phyloP scores from a whole-genome alignment of 2,329 filamentous ascomycete species.

The Colletotrichum chlorophyti region DNA sequence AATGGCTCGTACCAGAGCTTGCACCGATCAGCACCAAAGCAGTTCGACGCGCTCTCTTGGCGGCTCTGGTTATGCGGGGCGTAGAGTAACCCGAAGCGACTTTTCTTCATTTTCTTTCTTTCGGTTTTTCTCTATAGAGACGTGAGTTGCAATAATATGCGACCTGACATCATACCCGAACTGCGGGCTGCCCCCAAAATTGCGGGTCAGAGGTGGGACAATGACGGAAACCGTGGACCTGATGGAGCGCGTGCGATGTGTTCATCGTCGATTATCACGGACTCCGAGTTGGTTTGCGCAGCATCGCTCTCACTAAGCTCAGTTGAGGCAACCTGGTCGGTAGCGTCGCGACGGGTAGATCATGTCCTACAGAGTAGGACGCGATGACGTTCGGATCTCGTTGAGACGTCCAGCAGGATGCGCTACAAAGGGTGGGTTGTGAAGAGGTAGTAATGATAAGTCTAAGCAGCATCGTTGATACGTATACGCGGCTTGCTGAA shows the following conservation, averaged over 20 bases:
- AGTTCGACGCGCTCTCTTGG: not conserved
- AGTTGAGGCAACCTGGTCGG: too few relatives aligned
- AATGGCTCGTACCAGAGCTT: too few relatives aligned
- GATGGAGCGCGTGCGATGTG: conserved; percentile 1
- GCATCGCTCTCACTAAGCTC: not conserved
- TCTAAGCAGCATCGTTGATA: too few relatives aligned
- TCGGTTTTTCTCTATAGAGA: not conserved
- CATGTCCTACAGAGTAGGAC: too few relatives aligned
- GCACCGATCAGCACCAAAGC: too few relatives aligned
- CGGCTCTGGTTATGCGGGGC: not conserved
- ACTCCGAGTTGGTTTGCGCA: not conserved
- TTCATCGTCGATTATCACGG: conserved; percentile 10
- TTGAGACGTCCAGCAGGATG: too few relatives aligned
- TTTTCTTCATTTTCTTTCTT: not conserved
- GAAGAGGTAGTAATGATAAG: too few relatives aligned
- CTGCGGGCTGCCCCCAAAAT: not conserved
- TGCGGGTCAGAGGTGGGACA: conserved; percentile 21
- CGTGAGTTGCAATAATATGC: not conserved
- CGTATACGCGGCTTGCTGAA: too few relatives aligned
- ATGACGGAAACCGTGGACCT: conserved; percentile 25
- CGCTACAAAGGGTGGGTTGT: too few relatives aligned
- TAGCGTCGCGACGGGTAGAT: too few relatives aligned
- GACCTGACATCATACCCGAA: conserved; percentile 17
- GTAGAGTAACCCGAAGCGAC: not conserved
- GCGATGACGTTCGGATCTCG: too few relatives aligned